Percentiles rank a stretch among this genome's conserved stretches.
These are phyloP conservation scores for Asparagopsis taxiformis DNA, from an alignment of 31 red algal species.

Conservation along the genomic window DNA sequence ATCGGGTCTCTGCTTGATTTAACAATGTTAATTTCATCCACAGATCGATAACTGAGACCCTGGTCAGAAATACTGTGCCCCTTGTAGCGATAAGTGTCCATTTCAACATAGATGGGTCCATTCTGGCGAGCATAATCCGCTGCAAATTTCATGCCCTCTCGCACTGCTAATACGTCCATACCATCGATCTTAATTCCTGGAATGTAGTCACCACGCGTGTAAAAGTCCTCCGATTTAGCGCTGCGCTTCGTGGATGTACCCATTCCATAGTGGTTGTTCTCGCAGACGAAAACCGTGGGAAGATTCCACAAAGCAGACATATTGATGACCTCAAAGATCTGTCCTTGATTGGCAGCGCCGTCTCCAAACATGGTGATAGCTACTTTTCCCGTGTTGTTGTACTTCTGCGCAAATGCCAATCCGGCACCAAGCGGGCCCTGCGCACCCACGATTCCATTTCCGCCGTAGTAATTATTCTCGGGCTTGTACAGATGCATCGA, in stretches of 20 bases:
- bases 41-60: constrained; percentile 84
- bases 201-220: constrained; percentile 91
- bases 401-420: constrained; percentile 95
- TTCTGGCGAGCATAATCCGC: constrained; percentile 65
- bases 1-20: constrained; percentile 89
- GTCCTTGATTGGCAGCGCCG: constrained; percentile 96
- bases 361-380: constrained; percentile 97
- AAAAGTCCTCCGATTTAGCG: constrained; percentile 72
- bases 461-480: constrained; percentile 88
- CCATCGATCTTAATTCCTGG: constrained; percentile 91
- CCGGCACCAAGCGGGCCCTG: constrained; percentile 92
- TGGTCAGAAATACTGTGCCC: constrained; percentile 98
- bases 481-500: constrained; percentile 95
- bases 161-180: constrained; percentile 95
- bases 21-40: constrained; percentile 84
- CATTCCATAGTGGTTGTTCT: constrained; percentile 98
- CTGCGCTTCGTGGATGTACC: constrained; percentile 86
- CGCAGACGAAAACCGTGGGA: constrained; percentile 84
- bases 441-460: constrained; percentile 98
- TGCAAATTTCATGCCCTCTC: constrained; percentile 81
- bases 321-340: constrained; percentile 92
- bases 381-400: constrained; percentile 71
- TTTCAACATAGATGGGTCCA: constrained; percentile 88
- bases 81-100: constrained; percentile 93
- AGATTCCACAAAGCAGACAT: constrained; percentile 96